phyloP scores from a whole-genome alignment of 257 asterid species.

The Scutellaria baicalensis region DNA sequence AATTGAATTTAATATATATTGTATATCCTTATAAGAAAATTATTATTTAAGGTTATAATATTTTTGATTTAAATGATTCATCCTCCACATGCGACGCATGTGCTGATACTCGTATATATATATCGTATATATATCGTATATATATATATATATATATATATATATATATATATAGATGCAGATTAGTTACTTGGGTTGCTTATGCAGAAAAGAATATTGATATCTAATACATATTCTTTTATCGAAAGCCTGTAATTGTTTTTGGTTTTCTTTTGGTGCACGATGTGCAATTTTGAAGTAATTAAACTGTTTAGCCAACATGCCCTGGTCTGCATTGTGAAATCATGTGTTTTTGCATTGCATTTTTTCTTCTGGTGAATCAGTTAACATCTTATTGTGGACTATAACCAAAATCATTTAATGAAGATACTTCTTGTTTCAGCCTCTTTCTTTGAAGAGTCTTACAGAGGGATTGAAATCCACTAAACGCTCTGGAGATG shows the following conservation, averaged over 20 bases:
- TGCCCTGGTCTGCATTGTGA: background rate
- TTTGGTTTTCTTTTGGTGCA: background rate
- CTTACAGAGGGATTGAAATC: conserved; percentile 74
- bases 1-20: too few relatives aligned
- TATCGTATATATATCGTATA: too few relatives aligned
- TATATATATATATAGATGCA: background rate
- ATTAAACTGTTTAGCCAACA: background rate
- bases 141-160: background rate
- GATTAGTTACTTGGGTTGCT: background rate
- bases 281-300: background rate
- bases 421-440: conserved; percentile 26
- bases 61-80: too few relatives aligned
- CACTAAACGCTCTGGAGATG: conserved; percentile 54
- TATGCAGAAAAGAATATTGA: background rate
- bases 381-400: background rate
- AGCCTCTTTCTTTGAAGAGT: conserved; percentile 83
- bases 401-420: conserved; percentile 4
- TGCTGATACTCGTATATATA: too few relatives aligned
- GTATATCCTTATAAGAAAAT: too few relatives aligned
- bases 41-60: too few relatives aligned
- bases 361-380: background rate
- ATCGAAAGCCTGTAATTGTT: background rate
- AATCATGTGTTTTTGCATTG: background rate
- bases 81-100: too few relatives aligned
- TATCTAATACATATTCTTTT: background rate